Base-by-base conservation (phyloP, 2,329 filamentous ascomycete species). In the Sclerotinia subarctica region DNA sequence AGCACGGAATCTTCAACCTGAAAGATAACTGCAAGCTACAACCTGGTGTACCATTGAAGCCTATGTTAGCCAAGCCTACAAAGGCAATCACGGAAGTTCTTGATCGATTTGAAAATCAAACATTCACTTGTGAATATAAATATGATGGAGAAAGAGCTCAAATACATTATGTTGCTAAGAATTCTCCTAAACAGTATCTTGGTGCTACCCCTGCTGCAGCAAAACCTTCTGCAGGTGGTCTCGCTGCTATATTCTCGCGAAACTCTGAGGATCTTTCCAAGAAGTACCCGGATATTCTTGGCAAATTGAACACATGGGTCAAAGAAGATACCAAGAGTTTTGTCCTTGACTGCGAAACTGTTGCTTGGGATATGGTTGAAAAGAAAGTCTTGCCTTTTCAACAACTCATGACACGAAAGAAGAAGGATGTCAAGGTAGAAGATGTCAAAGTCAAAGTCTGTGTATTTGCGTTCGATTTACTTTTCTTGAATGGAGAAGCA, bases 111-210 rank as follows among this genome's bases (percentile, higher is more conserved):
- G 95, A 98, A 77, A 89, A 91, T 71, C 95, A 97, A 77, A 91
- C 90, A 35, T 99, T 99, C 76, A 98, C 95, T 1, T 99, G 95
- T 80, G 95, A 99, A 78, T 99, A 96, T 84, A 99, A 99, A 79
- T 99, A 99, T 76, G 95, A 99, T 75, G 95, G 95, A 60, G 95
- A 99, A 79, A 86, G 95, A 77, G 95, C 95, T n/a, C 95, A 99
- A 78, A 98, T 99, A 63, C 95, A 99, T 78, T 99, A 96, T 73
- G 93, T 98, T 44, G 90, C 94, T 5, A 92, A 93, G 70, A 91
- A 94, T 70, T 86, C 91, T 13, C 82, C 87, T 2, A 82, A 90
- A 69, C 84, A 93, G 66, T 90, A 92, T 73, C 85, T 86, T 68
- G 85, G 90, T 58, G 83, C 86, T 47, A 81, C 85, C 0, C 81